These are phyloP conservation scores for Juglanconis oblonga DNA, from an alignment of 2,329 filamentous ascomycete species.

Conservation along the genomic window DNA sequence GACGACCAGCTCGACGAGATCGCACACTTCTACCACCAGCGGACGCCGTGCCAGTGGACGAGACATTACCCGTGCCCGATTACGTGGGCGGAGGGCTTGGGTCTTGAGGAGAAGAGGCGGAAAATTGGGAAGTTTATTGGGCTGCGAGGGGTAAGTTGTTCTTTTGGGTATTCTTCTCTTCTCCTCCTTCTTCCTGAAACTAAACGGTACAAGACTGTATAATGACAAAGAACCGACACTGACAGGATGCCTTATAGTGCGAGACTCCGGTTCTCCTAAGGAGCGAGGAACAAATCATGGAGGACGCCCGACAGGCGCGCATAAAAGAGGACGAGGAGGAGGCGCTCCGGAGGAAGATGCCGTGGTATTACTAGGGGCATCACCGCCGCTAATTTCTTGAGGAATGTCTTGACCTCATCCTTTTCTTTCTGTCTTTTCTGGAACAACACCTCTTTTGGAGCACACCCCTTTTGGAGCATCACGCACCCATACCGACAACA, in stretches of 20 bases:
- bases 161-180: not conserved
- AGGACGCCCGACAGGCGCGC: constrained; percentile 39
- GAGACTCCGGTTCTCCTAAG: constrained; percentile 26
- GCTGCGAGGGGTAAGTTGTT: constrained; percentile 48
- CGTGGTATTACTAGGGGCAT: constrained; percentile 27
- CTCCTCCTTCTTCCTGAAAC: not conserved
- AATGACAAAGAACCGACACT: constrained; percentile 3
- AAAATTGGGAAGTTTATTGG: constrained; percentile 74
- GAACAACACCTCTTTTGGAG: not conserved
- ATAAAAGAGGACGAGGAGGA: constrained; percentile 43
- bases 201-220: not conserved
- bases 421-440: not conserved
- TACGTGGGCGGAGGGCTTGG: constrained; percentile 52
- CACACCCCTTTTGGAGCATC: not conserved
- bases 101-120: constrained; percentile 65
- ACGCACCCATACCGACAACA: not conserved
- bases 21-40: constrained; percentile 72
- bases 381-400: not conserved
- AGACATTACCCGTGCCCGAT: constrained; percentile 67
- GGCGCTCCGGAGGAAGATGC: constrained; percentile 45
- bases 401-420: not conserved
- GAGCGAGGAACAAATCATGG: constrained; percentile 47
- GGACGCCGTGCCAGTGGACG: constrained; percentile 52
- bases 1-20: constrained; percentile 67
- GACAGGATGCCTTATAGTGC: constrained; percentile 6